Evolutionary conservation across 345 rosid genomes (phyloP), one percentile per base, ranked within the genome.

Genomic region (Rhodamnia rubescens): DNA sequence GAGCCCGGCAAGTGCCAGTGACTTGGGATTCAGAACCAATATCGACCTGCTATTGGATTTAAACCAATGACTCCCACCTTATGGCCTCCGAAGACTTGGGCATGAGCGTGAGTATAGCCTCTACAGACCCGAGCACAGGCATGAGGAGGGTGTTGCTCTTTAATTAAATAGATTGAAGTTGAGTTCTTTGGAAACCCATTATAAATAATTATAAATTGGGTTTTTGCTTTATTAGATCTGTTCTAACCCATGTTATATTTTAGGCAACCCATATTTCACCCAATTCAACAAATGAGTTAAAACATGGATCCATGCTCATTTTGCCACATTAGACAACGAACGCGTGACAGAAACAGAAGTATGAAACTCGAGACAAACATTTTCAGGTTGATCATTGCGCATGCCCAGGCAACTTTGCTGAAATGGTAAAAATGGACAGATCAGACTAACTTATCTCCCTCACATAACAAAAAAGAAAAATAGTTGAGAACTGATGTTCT

Each of bases 61-160:
- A n/a, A n/a, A n/a, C n/a, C n/a, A n/a, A n/a, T n/a, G n/a, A n/a
- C n/a, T n/a, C n/a, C n/a, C n/a, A n/a, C n/a, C n/a, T n/a, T n/a
- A n/a, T 8, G 11, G 14, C 26, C 3, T 2, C 29, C 61, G 11
- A 4, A 26, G 61, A 26, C 61, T 0, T 12, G 1, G 4, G 6
- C 61, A 26, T 26, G 61, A n/a, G 29, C 1, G 22, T n/a, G 9
- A 55, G n/a, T 24, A 57, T n/a, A 2, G n/a, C 61, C 61, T 11
- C 61, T 57, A 57, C 11, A 11, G 27, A 57, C 29, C 11, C 12
- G 11, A 1, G 29, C 6, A 57, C 14, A 57, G 12, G 61, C 61
- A 56, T 11, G 11, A 7, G 15, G 11, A 11, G 29, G 61, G 64
- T 15, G 11, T 57, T 24, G 64, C 5, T 52, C 53, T 52, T 1